Conservation (phyloP, 2,329 filamentous ascomycete species). For the Aspergillus quadrilineatus region DNA sequence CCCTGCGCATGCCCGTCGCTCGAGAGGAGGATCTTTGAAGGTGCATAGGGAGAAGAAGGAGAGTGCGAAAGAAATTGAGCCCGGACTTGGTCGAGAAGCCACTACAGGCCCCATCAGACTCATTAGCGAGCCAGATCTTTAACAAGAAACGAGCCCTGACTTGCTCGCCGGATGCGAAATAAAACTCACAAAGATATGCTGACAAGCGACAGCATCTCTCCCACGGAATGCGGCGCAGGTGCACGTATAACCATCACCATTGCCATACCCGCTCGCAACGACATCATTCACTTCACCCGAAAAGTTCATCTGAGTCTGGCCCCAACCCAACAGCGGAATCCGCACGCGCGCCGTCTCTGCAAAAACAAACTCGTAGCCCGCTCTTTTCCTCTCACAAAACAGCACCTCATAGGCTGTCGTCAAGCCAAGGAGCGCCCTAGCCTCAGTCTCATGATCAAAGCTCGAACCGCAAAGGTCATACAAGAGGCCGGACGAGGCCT, state of each 20-base stretch:
- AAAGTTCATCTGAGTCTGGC: constrained; percentile 7
- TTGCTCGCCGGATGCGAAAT: background rate
- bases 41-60: constrained; percentile 9
- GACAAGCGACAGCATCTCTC: constrained; percentile 35
- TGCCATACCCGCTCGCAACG: background rate
- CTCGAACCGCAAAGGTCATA: constrained; percentile 32
- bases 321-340: constrained; percentile 16
- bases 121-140: background rate
- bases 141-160: background rate
- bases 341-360: constrained; percentile 37
- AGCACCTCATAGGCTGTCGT: constrained; percentile 35
- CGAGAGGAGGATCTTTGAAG: constrained; percentile 31
- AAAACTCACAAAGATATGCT: constrained; percentile 45
- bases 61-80: constrained; percentile 32
- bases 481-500: constrained; percentile 34
- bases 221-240: constrained; percentile 37
- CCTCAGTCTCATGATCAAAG: constrained; percentile 31
- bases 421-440: constrained; percentile 36
- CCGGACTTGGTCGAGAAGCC: constrained; percentile 44
- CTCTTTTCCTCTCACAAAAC: constrained; percentile 28
- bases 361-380: constrained; percentile 40
- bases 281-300: background rate
- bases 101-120: constrained; percentile 24
- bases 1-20: constrained; percentile 33
- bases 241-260: constrained; percentile 30